phyloP scores from a whole-genome alignment of 345 rosid species.

The Corymbia maculata region DNA sequence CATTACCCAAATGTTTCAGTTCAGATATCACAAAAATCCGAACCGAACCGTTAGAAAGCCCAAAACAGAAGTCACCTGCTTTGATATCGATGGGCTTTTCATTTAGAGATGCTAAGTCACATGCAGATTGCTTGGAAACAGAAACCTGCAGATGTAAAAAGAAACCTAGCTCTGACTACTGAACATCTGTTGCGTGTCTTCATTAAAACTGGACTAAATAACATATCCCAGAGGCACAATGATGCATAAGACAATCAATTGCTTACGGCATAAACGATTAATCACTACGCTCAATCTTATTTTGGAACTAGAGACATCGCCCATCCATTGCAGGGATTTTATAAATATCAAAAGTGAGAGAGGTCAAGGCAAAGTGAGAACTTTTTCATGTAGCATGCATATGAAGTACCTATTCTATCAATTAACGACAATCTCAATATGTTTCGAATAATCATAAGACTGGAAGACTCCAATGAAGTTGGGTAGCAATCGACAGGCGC shows the following conservation, averaged over 20 bases:
- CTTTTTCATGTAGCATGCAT: background rate
- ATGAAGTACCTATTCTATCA: background rate
- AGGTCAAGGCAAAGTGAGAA: background rate
- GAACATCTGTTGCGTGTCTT: background rate
- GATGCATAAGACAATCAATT: fast-evolving
- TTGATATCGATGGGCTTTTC: constrained; percentile 81
- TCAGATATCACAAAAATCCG: too few relatives aligned
- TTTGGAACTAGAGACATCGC: background rate
- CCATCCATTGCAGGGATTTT: background rate
- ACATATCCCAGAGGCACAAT: background rate
- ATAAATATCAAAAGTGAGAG: background rate
- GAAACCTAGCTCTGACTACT: background rate
- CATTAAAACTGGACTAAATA: background rate
- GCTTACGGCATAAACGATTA: background rate
- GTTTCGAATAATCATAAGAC: background rate
- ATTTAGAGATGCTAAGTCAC: constrained; percentile 76
- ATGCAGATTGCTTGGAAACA: constrained; percentile 76
- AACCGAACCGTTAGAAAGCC: too few relatives aligned
- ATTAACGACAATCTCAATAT: background rate
- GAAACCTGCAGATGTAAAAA: constrained; percentile 36
- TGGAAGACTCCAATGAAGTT: background rate
- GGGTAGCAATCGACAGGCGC: background rate
- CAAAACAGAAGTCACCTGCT: constrained; percentile 88
- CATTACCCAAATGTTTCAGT: too few relatives aligned
- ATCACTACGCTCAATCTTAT: background rate